Conservation (phyloP, 257 asterid genomes). For the Nemophila menziesii region DNA sequence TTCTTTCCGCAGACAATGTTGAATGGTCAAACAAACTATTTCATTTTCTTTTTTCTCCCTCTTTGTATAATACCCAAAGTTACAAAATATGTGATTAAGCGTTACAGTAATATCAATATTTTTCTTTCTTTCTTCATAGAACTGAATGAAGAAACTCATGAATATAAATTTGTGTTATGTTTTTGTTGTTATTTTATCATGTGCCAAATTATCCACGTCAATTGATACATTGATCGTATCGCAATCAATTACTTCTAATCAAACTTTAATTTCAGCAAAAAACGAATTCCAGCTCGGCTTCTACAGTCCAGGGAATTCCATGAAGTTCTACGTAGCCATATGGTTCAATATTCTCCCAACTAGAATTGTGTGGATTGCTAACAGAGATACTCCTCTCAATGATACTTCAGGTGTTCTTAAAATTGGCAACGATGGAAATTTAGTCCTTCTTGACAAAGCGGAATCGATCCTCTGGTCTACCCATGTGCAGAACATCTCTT, state of each 20-base stretch:
- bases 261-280: slow-evolving; percentile 7
- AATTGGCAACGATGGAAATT: slow-evolving; percentile 9
- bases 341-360: slow-evolving; percentile 6
- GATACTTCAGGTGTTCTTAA: slow-evolving; percentile 9
- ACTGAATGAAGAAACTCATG: slow-evolving; percentile 1
- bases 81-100: too few relatives aligned
- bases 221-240: neutral
- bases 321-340: slow-evolving; percentile 10
- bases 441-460: neutral
- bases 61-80: too few relatives aligned
- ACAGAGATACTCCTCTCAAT: too few relatives aligned
- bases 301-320: slow-evolving; percentile 9
- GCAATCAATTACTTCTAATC: neutral
- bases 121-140: too few relatives aligned
- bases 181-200: slow-evolving; percentile 17
- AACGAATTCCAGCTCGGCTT: slow-evolving; percentile 13
- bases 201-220: neutral
- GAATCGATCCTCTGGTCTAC: slow-evolving; percentile 4
- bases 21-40: too few relatives aligned
- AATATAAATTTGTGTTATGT: neutral
- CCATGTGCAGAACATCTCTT: slow-evolving; percentile 1
- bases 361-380: slow-evolving; percentile 29
- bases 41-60: too few relatives aligned
- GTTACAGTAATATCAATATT: too few relatives aligned
- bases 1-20: too few relatives aligned